These are phyloP conservation scores for Cydonia oblonga DNA, from an alignment of 331 rosid species.

Conservation along the genomic window DNA sequence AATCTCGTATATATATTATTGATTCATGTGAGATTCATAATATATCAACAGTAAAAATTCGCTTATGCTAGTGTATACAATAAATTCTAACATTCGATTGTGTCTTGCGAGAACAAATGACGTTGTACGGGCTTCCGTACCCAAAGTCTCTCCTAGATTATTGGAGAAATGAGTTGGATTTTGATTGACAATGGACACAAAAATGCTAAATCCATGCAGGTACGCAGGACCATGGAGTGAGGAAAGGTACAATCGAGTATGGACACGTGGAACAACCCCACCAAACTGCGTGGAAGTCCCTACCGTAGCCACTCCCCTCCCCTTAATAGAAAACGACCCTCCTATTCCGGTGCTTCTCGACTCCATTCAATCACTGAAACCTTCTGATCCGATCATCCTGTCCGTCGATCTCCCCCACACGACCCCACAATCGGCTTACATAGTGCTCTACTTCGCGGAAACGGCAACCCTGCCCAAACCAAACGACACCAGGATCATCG, in stretches of 20 bases:
- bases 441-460: conserved; percentile 13
- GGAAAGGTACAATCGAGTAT: conserved; percentile 6
- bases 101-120: too few species aligned
- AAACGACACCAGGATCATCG: background rate
- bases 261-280: conserved; percentile 7
- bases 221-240: background rate
- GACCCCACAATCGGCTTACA: conserved; percentile 4
- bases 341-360: background rate
- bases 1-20: too few species aligned
- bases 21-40: too few species aligned
- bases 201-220: background rate
- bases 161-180: background rate
- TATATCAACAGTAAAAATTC: too few species aligned
- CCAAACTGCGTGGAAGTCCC: background rate
- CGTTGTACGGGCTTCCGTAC: too few species aligned
- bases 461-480: background rate
- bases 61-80: too few species aligned
- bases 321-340: conserved; percentile 5
- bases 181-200: background rate
- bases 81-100: too few species aligned
- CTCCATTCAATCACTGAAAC: conserved; percentile 8
- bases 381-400: conserved; percentile 9
- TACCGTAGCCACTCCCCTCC: background rate
- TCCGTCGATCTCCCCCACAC: background rate
- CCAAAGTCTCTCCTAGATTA: too few species aligned